Base-by-base conservation (phyloP, 179 eudicot species). In the Carnegiea gigantea region DNA sequence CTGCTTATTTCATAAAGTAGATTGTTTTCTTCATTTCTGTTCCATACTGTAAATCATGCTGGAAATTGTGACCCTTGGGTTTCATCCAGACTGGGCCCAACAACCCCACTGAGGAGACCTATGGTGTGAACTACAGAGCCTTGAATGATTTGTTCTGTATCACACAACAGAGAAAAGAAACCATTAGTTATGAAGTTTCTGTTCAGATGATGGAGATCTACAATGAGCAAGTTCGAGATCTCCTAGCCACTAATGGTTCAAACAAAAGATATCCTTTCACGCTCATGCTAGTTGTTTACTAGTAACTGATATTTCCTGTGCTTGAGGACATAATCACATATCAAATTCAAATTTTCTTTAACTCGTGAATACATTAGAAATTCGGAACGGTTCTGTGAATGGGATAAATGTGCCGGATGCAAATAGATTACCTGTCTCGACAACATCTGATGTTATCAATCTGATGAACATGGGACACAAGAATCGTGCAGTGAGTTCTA, bases 151-250 rank as follows among this genome's bases (percentile, higher is more conserved):
- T 97, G 53, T 97, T 97, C 88, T 85, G 83, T 23, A 88, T 93
- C 46, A 84, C 98, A 6, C 90, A 89, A 84, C 94, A 94, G 80
- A 93, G 99, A 80, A 88, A 89, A 90, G 90, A 88, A 82, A 90
- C 93, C 33, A 82, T 91, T 80, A 84, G 78, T 18, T 97, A 97
- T 78, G 98, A 95, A 49, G 97, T 97, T 82, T 92, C 92, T 76
- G 99, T 97, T 80, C 99, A 97, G 89, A 97, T 97, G 99, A 96
- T 94, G 90, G 99, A 96, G 85, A 96, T 94, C 79, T 96, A 94
- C 80, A 96, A 96, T 26, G 99, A 96, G 78, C 98, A 95, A 95
- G 98, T 97, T 78, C 89, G 98, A 87, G 99, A 97, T 91, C 98
- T 97, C 76, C 91, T 97, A 26, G 91, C 89, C 64, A 84, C 93